Conservation (phyloP, 2,329 filamentous ascomycete species). For the Calonectria pteridis region DNA sequence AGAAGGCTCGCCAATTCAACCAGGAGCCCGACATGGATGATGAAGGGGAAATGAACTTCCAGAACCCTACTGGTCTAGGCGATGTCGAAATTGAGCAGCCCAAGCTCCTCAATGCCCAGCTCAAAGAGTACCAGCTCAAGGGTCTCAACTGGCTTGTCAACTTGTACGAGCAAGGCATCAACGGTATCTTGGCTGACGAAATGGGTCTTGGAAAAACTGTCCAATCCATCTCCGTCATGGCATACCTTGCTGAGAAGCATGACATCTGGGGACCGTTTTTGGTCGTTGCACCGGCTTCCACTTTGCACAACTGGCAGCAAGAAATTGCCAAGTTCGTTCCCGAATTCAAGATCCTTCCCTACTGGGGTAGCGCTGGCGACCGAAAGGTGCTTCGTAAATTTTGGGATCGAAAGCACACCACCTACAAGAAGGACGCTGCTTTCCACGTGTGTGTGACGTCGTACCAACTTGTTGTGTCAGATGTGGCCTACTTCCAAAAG, state of each 20-base stretch:
- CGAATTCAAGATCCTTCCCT: conserved; percentile 92
- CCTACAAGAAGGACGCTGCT: conserved; percentile 90
- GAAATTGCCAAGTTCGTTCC: conserved; percentile 97
- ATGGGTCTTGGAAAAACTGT: conserved; percentile 99
- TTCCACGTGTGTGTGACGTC: conserved; percentile 98
- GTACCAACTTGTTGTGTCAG: conserved; percentile 96
- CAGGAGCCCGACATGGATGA: conserved; percentile 79
- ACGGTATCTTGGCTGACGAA: conserved; percentile 97
- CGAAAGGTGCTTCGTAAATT: conserved; percentile 97
- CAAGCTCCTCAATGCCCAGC: conserved; percentile 89
- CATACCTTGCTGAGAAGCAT: conserved; percentile 95
- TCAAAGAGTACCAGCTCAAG: conserved; percentile 99
- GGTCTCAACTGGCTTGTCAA: conserved; percentile 99
- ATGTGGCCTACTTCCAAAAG: conserved; percentile 98
- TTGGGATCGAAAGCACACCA: conserved; percentile 98
- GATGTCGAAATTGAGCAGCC: conserved; percentile 96
- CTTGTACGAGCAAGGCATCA: conserved; percentile 99
- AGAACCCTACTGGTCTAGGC: conserved; percentile 95
- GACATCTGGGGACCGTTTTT: conserved; percentile 98
- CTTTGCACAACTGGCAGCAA: conserved; percentile 99
- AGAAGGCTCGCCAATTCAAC: conserved; percentile 93
- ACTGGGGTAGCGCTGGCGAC: conserved; percentile 96
- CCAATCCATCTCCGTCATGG: conserved; percentile 99
- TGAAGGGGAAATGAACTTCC: conserved; percentile 99
- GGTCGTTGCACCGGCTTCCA: conserved; percentile 95